Base-by-base conservation (phyloP, 1,284 basidiomycete genomes). In the Irpex sp. region DNA sequence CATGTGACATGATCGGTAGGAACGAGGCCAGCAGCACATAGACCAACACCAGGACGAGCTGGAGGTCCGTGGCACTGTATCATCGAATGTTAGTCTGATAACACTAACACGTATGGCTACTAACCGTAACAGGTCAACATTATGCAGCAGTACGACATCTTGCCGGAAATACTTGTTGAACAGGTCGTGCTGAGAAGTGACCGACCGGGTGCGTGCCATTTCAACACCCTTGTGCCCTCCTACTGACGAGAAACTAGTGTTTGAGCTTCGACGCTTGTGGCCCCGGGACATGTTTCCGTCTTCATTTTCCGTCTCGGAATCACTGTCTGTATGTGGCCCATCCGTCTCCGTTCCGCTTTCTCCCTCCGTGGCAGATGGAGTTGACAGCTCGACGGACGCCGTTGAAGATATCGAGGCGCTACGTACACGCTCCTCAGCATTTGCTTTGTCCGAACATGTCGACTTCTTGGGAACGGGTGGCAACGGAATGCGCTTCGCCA, bases 151-250 rank as follows among this genome's bases (percentile, higher is more conserved):
- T 13, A 98, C 85, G 1, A 88, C 83, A 71, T 98, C 97, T 66
- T 94, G 88, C 65, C 92, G 82, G 82, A 98, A 98, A 76, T 96
- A 98, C 69, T 88, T 87, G 75, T 94, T 89, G 68, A 95, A 81
- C 38, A 99, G 79, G 73, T 98, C 97, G 75, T 98, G 96, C 69
- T 95, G 88, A 2, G 92, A 88, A 54, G 63, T 36, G 49, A 69
- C 67, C 37, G 62, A 69, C 48, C 60, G 62, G 65, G 55, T 67
- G 52, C 66, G 67, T 54, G 70, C 69, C 19, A 62, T 52, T 38
- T 47, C 15, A 52, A 54, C 15, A 36, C 11, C 40, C 40, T 11
- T 44, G 47, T 8, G 58, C 56, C 57, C 58, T 64, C 64, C 38
- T 60, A 55, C 31, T 21, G 40, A 38, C 49, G 58, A 62, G 60